phyloP scores from a whole-genome alignment of 805 yeast genomes.

The Cyberlindnera samutprakarnensis region DNA sequence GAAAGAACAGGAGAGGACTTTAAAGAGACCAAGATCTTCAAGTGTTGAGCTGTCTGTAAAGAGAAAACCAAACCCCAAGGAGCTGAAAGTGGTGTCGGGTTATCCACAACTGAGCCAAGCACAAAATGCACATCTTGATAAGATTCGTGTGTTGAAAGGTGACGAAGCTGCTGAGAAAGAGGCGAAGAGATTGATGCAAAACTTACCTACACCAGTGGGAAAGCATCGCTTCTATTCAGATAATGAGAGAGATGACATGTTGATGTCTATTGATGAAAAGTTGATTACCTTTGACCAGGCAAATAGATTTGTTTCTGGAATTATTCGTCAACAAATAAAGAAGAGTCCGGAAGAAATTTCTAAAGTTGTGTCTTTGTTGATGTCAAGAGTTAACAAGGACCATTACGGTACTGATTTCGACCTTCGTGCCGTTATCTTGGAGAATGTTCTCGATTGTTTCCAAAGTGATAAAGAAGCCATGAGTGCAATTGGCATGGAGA shows the following conservation, averaged over 20 bases:
- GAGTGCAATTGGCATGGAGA: neutral
- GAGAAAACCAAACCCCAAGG: too few relatives aligned
- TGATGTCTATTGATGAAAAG: neutral
- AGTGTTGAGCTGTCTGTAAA: too few relatives aligned
- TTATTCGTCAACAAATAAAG: slow-evolving; percentile 1
- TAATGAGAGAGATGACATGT: neutral
- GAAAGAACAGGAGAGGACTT: too few relatives aligned
- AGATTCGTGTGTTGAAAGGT: neutral
- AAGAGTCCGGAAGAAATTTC: neutral
- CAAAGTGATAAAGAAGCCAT: neutral
- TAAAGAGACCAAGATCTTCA: too few relatives aligned
- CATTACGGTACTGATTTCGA: slow-evolving; percentile 1
- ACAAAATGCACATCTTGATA: neutral
- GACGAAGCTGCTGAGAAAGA: slow-evolving; percentile 1
- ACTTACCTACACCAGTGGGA: neutral
- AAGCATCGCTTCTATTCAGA: neutral
- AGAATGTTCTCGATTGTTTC: neutral
- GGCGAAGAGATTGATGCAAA: neutral
- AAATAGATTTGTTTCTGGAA: slow-evolving; percentile 1
- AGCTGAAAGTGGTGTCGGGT: too few relatives aligned
- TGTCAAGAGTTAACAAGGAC: neutral
- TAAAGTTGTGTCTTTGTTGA: neutral
- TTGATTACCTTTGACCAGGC: neutral
- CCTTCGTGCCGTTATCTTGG: neutral
- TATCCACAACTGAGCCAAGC: neutral